These are phyloP conservation scores for Platismatia glauca DNA, from an alignment of 495 filamentous ascomycete species.

Conservation along the genomic window DNA sequence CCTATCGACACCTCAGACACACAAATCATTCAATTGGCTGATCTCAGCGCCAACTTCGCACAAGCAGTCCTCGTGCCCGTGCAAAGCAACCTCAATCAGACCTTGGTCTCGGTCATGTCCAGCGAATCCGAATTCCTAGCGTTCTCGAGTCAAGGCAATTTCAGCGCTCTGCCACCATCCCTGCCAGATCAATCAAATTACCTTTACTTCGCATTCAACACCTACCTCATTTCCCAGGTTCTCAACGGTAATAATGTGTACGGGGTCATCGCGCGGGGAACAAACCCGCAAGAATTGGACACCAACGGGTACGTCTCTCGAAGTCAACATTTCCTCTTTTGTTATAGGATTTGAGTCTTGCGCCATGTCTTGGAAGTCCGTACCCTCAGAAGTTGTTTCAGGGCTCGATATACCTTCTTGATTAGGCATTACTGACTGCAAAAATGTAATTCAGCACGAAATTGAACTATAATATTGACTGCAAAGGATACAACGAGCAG, in stretches of 20 bases:
- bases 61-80: conserved; percentile 1
- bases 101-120: conserved; percentile 7
- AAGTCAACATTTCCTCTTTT: too few relatives aligned
- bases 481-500: conserved; percentile 8
- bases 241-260: conserved; percentile 8
- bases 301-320: too few relatives aligned
- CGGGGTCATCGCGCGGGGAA: conserved; percentile 9
- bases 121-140: conserved; percentile 15
- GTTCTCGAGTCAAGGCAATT: conserved; percentile 14
- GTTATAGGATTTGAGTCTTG: too few relatives aligned
- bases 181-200: neutral
- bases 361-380: too few relatives aligned
- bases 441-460: too few relatives aligned
- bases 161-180: neutral
- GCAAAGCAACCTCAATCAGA: conserved; percentile 11
- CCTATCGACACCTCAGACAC: conserved; percentile 1
- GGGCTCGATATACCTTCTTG: too few relatives aligned
- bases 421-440: too few relatives aligned
- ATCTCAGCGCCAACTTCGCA: conserved; percentile 8
- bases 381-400: too few relatives aligned
- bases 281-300: conserved; percentile 5
- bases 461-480: conserved; percentile 1
- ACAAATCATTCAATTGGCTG: conserved; percentile 6
- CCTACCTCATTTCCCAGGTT: conserved; percentile 12
- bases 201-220: conserved; percentile 16